Base-by-base conservation (phyloP, 2,329 filamentous ascomycete genomes). In the Cladosporium sp. region DNA sequence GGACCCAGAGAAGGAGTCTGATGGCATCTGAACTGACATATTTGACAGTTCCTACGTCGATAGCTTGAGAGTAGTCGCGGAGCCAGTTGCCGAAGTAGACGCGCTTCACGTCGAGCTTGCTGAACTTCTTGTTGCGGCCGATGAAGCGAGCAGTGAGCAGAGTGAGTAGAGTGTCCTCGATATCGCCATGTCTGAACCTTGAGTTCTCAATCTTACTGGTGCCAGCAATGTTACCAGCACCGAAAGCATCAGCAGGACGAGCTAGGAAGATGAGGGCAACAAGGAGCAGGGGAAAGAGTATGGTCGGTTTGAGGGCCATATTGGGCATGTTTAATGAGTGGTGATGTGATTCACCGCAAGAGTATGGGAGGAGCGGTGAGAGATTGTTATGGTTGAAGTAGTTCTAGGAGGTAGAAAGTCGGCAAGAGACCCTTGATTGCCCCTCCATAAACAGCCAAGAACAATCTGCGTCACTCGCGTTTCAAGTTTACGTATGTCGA, bases 81-180 rank as follows among this genome's bases (percentile, higher is more conserved):
- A 71, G 58, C 74, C 75, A 75, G 62, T 75, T 75, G 60, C 76
- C 70, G 68, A 78, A 72, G 65, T 70, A 62, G 39, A 73, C 62
- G 45, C 70, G 67, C 65, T 72, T 71, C 56, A 73, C 55, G 73
- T 77, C 77, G 70, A 96, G 84, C 77, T 93, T 94, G 77, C 84
- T 85, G 76, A 96, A 96, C 69, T 92, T 94, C 78, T 91, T 91
- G 65, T 83, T 83, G 34, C 47, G 47, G 68, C 66, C 69, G 55
- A 77, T 65, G 0, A 57, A 45, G 15, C 45, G 55, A 12, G 55
- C 55, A 62, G 74, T 78, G 12, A 77, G 75, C 35, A 79, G 76
- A 4, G 74, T 77, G 42, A 75, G 75, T 48, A 80, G 75, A 65
- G 78, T 75, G 59, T 80, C 78, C 63, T 80, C 78, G 56, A 80